phyloP scores from a whole-genome alignment of 805 yeast species.

The Starmerella kuoi region DNA sequence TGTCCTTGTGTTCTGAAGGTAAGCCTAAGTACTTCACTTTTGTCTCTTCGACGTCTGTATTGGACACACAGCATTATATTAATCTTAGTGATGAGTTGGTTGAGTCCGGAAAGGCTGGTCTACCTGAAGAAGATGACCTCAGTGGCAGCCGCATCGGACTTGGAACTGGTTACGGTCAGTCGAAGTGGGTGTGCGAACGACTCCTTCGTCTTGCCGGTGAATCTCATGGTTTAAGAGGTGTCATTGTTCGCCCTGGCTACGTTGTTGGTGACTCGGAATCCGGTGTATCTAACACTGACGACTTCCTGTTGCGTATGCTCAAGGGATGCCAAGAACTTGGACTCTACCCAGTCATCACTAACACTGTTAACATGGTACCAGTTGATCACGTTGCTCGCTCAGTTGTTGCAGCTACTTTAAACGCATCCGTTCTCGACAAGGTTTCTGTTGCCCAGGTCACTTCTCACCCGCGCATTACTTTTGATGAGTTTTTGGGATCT shows the following conservation, averaged over 20 bases:
- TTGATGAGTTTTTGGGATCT: slow-evolving; percentile 60
- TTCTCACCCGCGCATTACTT: slow-evolving; percentile 82
- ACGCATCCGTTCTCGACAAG: slow-evolving; percentile 46
- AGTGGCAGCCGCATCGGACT: slow-evolving; percentile 71
- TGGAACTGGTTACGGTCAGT: slow-evolving; percentile 91
- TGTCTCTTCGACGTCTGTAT: slow-evolving; percentile 89
- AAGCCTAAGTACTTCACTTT: slow-evolving; percentile 78
- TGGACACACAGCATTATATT: slow-evolving; percentile 75
- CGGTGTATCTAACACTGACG: slow-evolving; percentile 93
- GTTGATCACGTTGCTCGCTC: slow-evolving; percentile 96
- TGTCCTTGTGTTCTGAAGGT: slow-evolving; percentile 64
- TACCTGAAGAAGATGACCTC: slow-evolving; percentile 73
- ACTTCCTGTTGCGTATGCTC: slow-evolving; percentile 83
- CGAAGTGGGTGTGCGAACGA: slow-evolving; percentile 95
- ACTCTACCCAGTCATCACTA: slow-evolving; percentile 68
- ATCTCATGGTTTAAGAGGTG: slow-evolving; percentile 66
- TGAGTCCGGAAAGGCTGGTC: slow-evolving; percentile 54
- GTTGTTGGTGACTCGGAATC: slow-evolving; percentile 74
- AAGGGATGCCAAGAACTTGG: slow-evolving; percentile 91
- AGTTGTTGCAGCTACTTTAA: slow-evolving; percentile 68
- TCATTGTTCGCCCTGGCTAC: slow-evolving; percentile 91
- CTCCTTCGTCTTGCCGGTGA: slow-evolving; percentile 78
- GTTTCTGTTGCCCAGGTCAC: slow-evolving; percentile 88
- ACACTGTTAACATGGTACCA: slow-evolving; percentile 90
- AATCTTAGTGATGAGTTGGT: slow-evolving; percentile 59